Percentiles rank a stretch among this genome's conserved stretches.
These are phyloP conservation scores for Fraxinus albicans DNA, from an alignment of 305 asterid species.

Conservation along the genomic window DNA sequence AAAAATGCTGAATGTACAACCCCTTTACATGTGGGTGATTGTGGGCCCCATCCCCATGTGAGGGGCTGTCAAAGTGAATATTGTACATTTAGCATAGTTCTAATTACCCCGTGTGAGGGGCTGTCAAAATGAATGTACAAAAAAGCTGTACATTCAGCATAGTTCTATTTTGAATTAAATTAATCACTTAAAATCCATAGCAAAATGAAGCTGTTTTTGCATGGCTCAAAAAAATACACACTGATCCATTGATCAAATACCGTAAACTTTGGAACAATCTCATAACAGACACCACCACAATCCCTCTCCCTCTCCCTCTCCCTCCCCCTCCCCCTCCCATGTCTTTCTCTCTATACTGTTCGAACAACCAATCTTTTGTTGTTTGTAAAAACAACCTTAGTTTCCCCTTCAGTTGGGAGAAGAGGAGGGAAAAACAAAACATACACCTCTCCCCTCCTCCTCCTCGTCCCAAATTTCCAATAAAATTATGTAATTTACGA, in stretches of 20 bases:
- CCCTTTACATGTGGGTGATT: too few relatives aligned
- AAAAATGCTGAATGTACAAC: too few relatives aligned
- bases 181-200: neutral
- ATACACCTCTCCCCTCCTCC: neutral
- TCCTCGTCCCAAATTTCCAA: neutral
- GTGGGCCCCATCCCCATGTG: too few relatives aligned
- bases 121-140: too few relatives aligned
- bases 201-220: neutral
- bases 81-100: too few relatives aligned
- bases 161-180: too few relatives aligned
- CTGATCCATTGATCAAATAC: neutral
- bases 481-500: neutral
- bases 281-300: neutral
- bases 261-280: neutral
- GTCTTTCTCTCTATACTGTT: neutral
- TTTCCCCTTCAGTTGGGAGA: constrained; percentile 30
- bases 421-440: constrained; percentile 29
- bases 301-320: neutral
- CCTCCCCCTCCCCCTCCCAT: neutral
- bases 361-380: constrained; percentile 5
- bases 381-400: neutral
- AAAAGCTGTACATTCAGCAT: too few relatives aligned
- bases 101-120: too few relatives aligned
- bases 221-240: neutral
- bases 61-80: too few relatives aligned